phyloP scores from a whole-genome alignment of 106 monocot genomes.

The Dendrobium nobile region DNA sequence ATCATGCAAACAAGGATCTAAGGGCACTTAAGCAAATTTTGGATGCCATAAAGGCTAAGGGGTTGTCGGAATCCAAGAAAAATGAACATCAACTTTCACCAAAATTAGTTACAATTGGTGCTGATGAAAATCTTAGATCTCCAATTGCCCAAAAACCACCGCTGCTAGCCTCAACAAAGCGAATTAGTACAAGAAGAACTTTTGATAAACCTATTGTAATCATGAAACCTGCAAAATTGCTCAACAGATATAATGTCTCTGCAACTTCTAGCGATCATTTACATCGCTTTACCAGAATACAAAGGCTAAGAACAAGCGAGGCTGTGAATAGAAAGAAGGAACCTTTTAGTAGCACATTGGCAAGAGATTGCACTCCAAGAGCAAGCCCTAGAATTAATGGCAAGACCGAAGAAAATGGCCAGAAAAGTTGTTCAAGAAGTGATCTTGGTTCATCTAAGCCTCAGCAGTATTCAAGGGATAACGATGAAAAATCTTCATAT shows the following conservation, averaged over 20 bases:
- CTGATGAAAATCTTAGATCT: conserved; percentile 7
- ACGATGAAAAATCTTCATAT: conserved; percentile 13
- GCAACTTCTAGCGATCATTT: conserved; percentile 24
- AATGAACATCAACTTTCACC: conserved; percentile 5
- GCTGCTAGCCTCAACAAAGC: not conserved
- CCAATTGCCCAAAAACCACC: not conserved
- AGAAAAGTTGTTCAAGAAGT: conserved; percentile 6
- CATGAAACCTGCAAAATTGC: conserved; percentile 61
- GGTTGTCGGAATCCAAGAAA: conserved; percentile 21
- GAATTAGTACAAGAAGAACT: conserved; percentile 17
- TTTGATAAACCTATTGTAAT: conserved; percentile 74
- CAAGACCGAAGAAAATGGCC: conserved; percentile 17
- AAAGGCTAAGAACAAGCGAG: conserved; percentile 20
- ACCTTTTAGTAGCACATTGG: conserved; percentile 8
- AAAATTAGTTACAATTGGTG: not conserved
- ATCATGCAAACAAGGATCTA: conserved; percentile 54
- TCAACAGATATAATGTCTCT: conserved; percentile 18
- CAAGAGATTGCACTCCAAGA: conserved; percentile 27
- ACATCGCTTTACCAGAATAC: conserved; percentile 25
- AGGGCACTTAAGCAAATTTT: conserved; percentile 68
- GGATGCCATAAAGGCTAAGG: conserved; percentile 43
- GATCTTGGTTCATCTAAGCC: conserved; percentile 22
- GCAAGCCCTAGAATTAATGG: conserved; percentile 12
- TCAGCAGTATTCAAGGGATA: conserved; percentile 16
- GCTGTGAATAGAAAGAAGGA: conserved; percentile 22